Evolutionary conservation across 163 green algal genomes (phyloP), one percentile per base, ranked within the genome.

Genomic region (Coccomyxa subellipsoidea): DNA sequence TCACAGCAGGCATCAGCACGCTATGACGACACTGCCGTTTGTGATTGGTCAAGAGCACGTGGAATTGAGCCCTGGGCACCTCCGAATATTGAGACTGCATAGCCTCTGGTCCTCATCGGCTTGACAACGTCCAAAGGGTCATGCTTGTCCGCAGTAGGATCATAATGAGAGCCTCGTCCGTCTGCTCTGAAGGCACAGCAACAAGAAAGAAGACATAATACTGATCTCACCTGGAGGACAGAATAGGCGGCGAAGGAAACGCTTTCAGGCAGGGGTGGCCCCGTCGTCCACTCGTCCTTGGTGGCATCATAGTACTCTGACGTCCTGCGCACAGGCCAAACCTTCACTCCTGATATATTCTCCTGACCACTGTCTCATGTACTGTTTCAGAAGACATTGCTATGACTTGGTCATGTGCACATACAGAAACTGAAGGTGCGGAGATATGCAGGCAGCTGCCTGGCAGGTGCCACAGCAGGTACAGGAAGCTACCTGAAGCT

Each of bases 401-500:
- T 12, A 34, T 73, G 59, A 36, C 7, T 29, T 31, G 25, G 10
- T 12, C 9, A 36, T 36, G 27, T 34, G 29, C 9, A 31, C 6
- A 8, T 10, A 73, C 27, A 31, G 29, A 12, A 10, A 7, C 18
- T 34, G 7, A 73, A 29, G 7, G 10, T 32, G 18, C 25, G 10
- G 18, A 73, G 9, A 31, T 73, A 12, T 73, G 59, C 40, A 54
- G 47, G 47, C 47, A 59, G 3, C 15, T 59, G 47, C 47, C n/a
- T 2, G 47, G 4, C 47, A 59, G 4, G 47, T 59, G 47, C 47
- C n/a, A n/a, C n/a, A n/a, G n/a, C n/a, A n/a, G n/a, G n/a, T n/a
- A n/a, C n/a, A n/a, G n/a, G n/a, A n/a, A 77, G 71, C 54, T n/a
- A 82, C 76, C 83, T 87, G 71, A 80, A 39, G 39, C 70, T 84